Base-by-base conservation (phyloP, 305 asterid species). In the Fraxinus nigra region DNA sequence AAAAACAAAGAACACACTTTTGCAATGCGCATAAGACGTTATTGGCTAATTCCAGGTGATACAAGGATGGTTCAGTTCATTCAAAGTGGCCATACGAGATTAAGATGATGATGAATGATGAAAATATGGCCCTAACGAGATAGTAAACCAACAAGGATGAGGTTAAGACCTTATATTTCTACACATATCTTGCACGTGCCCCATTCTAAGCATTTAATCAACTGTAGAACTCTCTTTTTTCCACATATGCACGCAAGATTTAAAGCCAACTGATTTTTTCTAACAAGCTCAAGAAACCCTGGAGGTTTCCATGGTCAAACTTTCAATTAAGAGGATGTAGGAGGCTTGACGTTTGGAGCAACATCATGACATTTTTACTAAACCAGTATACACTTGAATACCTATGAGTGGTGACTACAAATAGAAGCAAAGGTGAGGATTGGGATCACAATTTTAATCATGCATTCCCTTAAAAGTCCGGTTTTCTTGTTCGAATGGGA, bases 381-480 rank as follows among this genome's bases (percentile, higher is more conserved):
- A 67, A 67, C 37, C 34, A 65, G 9, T 65, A 24, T 26, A 65
- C 73, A 28, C 73, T 43, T 43, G 11, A 24, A 65, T 32, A 30
- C 20, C 38, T 26, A 65, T 10, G 1, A 34, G 18, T 48, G 37
- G 24, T 28, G 24, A 28, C 74, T 63, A 26, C 74, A 67, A n/a
- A 35, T 26, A 67, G 74, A 67, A 67, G 35, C 74, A 46, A 18
- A 61, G 18, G 10, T 2, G 9, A 40, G 35, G 61, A 75, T 63
- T 46, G 20, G 81, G 35, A 26, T 18, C 26, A 56, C 37, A 26
- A 37, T 28, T 79, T 43, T 20, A 79, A 28, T 43, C 33, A 26
- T 10, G 78, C 14, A 56, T 51, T 32, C 38, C 77, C 33, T 80
- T 75, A 79, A 48, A 35, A 78, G 63, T 77, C 24, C 30, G 30